A percentile compares a stretch with the other conserved stretches of the same genome.
Evolutionary conservation across 768 basidiomycete genomes (phyloP).

Genomic region (Lenzites betulinus): DNA sequence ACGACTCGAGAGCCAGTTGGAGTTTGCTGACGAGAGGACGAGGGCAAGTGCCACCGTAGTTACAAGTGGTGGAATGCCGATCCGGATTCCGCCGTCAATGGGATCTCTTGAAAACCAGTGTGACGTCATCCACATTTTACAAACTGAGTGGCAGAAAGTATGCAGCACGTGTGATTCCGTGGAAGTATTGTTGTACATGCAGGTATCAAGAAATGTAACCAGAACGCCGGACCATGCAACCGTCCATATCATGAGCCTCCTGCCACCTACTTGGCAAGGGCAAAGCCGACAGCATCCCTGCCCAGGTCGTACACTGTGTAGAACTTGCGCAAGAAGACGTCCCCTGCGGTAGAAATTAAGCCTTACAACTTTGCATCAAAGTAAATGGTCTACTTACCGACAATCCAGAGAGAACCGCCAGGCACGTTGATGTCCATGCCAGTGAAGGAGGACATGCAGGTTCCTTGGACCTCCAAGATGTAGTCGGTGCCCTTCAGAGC

Average conservation of each 20-base stretch:
- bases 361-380: background rate
- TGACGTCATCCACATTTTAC: too few relatives aligned
- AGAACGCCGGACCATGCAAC: background rate
- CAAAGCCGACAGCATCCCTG: constrained; percentile 83
- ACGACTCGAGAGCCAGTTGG: too few relatives aligned
- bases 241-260: background rate
- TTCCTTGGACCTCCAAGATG: constrained; percentile 85
- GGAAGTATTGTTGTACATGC: constrained; percentile 14
- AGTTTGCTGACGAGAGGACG: too few relatives aligned
- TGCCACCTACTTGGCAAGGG: constrained; percentile 40
- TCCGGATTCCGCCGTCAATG: too few relatives aligned
- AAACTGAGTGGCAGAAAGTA: too few relatives aligned
- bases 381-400: constrained; percentile 54
- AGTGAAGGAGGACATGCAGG: constrained; percentile 93
- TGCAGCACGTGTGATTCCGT: constrained; percentile 1
- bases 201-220: constrained; percentile 13
- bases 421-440: constrained; percentile 89
- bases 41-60: too few relatives aligned
- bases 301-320: constrained; percentile 89
- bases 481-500: constrained; percentile 84
- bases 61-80: too few relatives aligned
- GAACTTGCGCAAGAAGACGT: constrained; percentile 90
- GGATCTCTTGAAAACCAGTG: too few relatives aligned
- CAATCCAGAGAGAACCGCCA: constrained; percentile 77
- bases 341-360: constrained; percentile 45